Conservation (phyloP, 2,329 filamentous ascomycete genomes). For the Hysterium pulicare region DNA sequence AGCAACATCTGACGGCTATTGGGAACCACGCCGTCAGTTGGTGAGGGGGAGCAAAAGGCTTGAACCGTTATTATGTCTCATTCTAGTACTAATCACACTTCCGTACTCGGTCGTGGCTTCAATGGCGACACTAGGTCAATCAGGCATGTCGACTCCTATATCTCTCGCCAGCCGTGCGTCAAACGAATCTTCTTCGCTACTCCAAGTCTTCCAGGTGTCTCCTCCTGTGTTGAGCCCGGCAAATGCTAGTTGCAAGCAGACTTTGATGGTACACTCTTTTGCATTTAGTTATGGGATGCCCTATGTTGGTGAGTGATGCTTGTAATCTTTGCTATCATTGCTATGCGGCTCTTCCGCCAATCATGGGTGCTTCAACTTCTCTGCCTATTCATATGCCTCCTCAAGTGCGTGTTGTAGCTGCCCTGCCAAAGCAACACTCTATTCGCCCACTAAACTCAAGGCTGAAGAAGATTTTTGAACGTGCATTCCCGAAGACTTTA, state of each 20-base stretch:
- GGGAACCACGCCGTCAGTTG: slow-evolving; percentile 11
- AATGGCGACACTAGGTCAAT: slow-evolving; percentile 15
- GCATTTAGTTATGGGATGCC: slow-evolving; percentile 69
- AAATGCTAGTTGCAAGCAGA: slow-evolving; percentile 45
- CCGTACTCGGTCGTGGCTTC: slow-evolving; percentile 21
- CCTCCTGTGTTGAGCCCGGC: slow-evolving; percentile 59
- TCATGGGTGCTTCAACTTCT: too few relatives aligned
- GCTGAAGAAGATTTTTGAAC: too few relatives aligned
- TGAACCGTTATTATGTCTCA: slow-evolving; percentile 19
- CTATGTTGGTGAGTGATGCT: slow-evolving; percentile 57
- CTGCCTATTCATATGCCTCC: too few relatives aligned
- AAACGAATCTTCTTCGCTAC: slow-evolving; percentile 29
- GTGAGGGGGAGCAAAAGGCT: slow-evolving; percentile 12
- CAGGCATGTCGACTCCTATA: slow-evolving; percentile 10
- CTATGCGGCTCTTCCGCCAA: background rate
- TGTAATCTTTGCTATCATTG: background rate
- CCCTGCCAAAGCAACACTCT: too few relatives aligned
- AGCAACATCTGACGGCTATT: slow-evolving; percentile 8
- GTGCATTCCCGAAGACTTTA: too few relatives aligned
- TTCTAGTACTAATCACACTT: slow-evolving; percentile 35
- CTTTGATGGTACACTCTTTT: slow-evolving; percentile 71
- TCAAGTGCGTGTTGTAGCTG: too few relatives aligned
- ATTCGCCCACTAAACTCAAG: too few relatives aligned
- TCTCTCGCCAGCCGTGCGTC: slow-evolving; percentile 17
- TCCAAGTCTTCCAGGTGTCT: slow-evolving; percentile 68